Base-by-base conservation (phyloP, 441 rosid species). In the Daphne laureola region DNA sequence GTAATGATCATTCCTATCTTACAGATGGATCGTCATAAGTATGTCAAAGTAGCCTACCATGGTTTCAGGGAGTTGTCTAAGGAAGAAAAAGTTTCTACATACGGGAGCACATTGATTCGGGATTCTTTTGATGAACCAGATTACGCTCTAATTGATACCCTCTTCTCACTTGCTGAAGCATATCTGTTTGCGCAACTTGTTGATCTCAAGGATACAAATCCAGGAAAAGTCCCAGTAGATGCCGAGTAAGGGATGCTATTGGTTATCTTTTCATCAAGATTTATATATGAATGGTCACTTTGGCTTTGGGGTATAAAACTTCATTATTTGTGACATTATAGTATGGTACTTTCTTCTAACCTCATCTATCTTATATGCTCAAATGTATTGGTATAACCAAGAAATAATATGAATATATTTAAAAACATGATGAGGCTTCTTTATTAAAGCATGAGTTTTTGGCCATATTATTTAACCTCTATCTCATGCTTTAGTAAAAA, bases 21-120 rank as follows among this genome's bases (percentile, higher is more conserved):
- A 56, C 80, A 89, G 99, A 93, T 90, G 99, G 99, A 93, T 66
- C 83, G 99, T 18, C 97, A 90, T 65, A 93, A 93, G 67, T 93
- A 93, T 61, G 99, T 89, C 54, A 90, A 93, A 77, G 89, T 93
- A 46, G 99, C 99, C n/a, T 90, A 87, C 73, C 99, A 93, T 73
- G 97, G 99, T 62, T 87, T 93, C 70, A 78, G 61, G 60, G 99
- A 93, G 72, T 73, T 93, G 74, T 71, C 87, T 36, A 93, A 93
- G 73, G 96, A 93, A 75, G 95, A 85, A 44, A 93, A 90, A 83
- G 84, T 85, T 67, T 84, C 69, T 46, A 75, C 87, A 45, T 93
- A 93, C 43, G 99, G 99, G 43, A 87, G 61, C 69, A 85, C 97
- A 65, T 77, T 93, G 43, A 61, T 85, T 74, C 89, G 87, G 17